A percentile compares a stretch with the other conserved stretches of the same genome.
phyloP scores from a whole-genome alignment of 164 flowering plant species.

The Vitis rupestris region DNA sequence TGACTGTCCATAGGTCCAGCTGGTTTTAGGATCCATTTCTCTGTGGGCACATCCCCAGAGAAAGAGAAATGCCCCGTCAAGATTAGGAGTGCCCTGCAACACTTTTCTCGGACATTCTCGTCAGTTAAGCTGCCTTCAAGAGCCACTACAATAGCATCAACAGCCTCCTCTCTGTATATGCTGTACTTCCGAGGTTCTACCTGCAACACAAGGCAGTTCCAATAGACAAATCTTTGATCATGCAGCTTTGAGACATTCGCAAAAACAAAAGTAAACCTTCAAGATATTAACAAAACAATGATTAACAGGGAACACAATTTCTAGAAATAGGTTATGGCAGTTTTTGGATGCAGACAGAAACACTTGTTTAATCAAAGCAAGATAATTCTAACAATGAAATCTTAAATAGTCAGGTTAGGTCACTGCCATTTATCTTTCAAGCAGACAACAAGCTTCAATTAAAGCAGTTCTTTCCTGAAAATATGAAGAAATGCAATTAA shows the following conservation, averaged over 20 bases:
- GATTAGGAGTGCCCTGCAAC: conserved; percentile 59
- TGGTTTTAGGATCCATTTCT: conserved; percentile 46
- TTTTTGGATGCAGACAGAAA: too few relatives aligned
- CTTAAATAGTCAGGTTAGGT: too few relatives aligned
- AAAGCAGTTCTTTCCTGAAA: too few relatives aligned
- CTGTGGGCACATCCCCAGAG: conserved; percentile 40
- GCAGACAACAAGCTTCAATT: too few relatives aligned
- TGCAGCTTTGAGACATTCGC: not conserved
- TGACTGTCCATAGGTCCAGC: conserved; percentile 36
- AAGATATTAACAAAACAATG: not conserved
- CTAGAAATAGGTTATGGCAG: too few relatives aligned
- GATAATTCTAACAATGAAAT: too few relatives aligned
- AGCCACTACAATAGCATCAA: conserved; percentile 56
- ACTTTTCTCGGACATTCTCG: conserved; percentile 39
- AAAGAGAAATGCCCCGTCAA: conserved; percentile 54
- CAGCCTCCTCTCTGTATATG: conserved; percentile 63
- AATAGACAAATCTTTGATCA: not conserved
- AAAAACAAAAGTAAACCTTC: not conserved
- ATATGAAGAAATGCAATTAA: too few relatives aligned
- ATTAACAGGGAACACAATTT: too few relatives aligned
- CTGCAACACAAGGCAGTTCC: conserved; percentile 31
- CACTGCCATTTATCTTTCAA: too few relatives aligned
- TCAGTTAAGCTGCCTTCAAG: conserved; percentile 49
- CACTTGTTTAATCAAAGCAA: too few relatives aligned
- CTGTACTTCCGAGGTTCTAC: conserved; percentile 39